phyloP scores from a whole-genome alignment of 257 asterid species.

The Petunia secreta region DNA sequence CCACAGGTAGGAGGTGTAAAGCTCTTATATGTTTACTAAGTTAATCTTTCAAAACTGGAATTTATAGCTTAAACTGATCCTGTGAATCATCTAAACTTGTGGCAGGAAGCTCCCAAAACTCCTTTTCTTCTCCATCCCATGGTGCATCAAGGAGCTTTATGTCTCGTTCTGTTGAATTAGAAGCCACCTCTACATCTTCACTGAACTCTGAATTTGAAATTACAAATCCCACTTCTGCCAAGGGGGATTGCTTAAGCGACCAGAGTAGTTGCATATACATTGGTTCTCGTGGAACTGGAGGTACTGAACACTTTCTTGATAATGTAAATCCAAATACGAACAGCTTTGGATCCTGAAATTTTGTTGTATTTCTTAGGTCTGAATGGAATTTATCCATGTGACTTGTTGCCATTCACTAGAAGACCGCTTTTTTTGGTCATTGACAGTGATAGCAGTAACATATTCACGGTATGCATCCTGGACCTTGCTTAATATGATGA shows the following conservation, averaged over 20 bases:
- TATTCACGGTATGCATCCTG: conserved; percentile 68
- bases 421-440: conserved; percentile 83
- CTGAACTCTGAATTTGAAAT: conserved; percentile 46
- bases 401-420: conserved; percentile 90
- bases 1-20: conserved; percentile 58
- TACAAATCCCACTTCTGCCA: conserved; percentile 44
- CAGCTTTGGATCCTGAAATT: conserved; percentile 25
- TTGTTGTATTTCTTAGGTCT: conserved; percentile 59
- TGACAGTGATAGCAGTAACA: conserved; percentile 84
- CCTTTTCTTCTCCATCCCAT: conserved; percentile 57
- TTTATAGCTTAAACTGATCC: conserved; percentile 30
- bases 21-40: conserved; percentile 14
- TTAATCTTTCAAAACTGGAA: conserved; percentile 9
- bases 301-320: conserved; percentile 37
- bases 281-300: conserved; percentile 81
- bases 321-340: background rate
- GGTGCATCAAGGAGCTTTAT: conserved; percentile 62
- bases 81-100: conserved; percentile 33
- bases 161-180: conserved; percentile 57
- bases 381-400: conserved; percentile 85
- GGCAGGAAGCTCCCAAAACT: conserved; percentile 59
- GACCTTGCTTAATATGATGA: conserved; percentile 12
- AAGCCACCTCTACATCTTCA: conserved; percentile 46
- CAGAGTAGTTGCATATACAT: conserved; percentile 63
- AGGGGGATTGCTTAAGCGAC: conserved; percentile 31